These are phyloP conservation scores for Monosporascus sp. DNA, from an alignment of 2,329 filamentous ascomycete species.

Conservation along the genomic window DNA sequence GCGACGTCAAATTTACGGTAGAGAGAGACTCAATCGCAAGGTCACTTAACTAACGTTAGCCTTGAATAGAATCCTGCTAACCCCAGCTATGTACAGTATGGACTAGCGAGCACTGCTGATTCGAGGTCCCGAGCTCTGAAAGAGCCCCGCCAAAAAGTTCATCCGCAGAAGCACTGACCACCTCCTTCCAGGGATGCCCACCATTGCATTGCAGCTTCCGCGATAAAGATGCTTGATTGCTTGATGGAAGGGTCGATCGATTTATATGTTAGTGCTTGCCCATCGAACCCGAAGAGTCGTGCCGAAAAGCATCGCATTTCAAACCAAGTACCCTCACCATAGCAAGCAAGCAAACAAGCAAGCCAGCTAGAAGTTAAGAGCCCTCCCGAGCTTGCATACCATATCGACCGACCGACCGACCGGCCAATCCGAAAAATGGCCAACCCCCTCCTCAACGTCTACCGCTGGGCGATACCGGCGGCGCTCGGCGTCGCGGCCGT, in stretches of 20 bases:
- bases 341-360: no score
- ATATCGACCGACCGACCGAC: no score
- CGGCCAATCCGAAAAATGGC: conserved; percentile 34
- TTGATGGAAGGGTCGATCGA: neutral
- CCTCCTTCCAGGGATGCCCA: conserved; percentile 1
- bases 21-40: conserved; percentile 1
- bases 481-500: conserved; percentile 62
- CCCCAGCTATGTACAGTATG: neutral
- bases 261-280: neutral
- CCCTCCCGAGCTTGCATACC: no score
- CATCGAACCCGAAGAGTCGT: no score
- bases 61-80: neutral
- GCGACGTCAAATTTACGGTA: conserved; percentile 27
- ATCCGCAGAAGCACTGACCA: conserved; percentile 1
- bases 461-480: conserved; percentile 66
- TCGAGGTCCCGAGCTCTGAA: neutral
- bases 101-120: neutral
- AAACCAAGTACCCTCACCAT: no score
- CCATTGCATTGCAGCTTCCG: neutral
- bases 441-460: conserved; percentile 55
- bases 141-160: conserved; percentile 9
- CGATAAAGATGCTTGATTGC: neutral
- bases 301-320: no score
- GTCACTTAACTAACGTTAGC: neutral
- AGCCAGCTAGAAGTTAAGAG: no score